phyloP scores from a whole-genome alignment of 495 filamentous ascomycete genomes.

The Penicillium salamii region DNA sequence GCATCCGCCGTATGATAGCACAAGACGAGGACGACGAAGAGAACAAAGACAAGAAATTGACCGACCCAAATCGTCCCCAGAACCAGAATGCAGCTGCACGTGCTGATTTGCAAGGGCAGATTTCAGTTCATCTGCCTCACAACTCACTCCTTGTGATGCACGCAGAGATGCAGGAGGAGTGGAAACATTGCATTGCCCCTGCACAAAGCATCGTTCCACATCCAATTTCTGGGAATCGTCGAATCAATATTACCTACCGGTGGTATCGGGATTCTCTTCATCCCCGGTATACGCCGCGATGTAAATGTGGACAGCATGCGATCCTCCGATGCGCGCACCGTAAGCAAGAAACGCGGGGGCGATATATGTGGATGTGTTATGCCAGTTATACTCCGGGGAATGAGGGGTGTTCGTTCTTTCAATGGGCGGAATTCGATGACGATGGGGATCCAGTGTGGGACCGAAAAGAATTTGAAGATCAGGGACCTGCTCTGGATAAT shows the following conservation, averaged over 20 bases:
- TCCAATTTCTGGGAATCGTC: slow-evolving; percentile 69
- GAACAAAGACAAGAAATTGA: slow-evolving; percentile 4
- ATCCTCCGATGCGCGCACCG: slow-evolving; percentile 77
- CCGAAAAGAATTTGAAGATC: slow-evolving; percentile 16
- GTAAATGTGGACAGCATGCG: slow-evolving; percentile 65
- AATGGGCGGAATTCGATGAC: slow-evolving; percentile 87
- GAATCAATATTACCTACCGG: slow-evolving; percentile 94
- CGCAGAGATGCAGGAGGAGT: slow-evolving; percentile 68
- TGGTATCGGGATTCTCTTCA: slow-evolving; percentile 75
- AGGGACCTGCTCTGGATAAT: slow-evolving; percentile 29
- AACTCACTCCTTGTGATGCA: slow-evolving; percentile 95
- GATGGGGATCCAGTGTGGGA: slow-evolving; percentile 76
- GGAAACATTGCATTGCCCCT: slow-evolving; percentile 65
- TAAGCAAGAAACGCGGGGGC: slow-evolving; percentile 68
- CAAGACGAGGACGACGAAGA: slow-evolving; percentile 41
- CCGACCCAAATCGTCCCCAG: background rate
- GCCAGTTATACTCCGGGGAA: slow-evolving; percentile 71
- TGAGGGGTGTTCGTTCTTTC: slow-evolving; percentile 75
- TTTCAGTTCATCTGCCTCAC: slow-evolving; percentile 88
- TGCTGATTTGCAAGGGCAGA: slow-evolving; percentile 71
- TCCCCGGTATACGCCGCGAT: slow-evolving; percentile 57
- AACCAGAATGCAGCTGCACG: slow-evolving; percentile 25
- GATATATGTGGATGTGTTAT: slow-evolving; percentile 96
- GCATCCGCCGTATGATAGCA: slow-evolving; percentile 70
- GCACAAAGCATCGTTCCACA: slow-evolving; percentile 75